These are phyloP conservation scores for Stephania cephalantha DNA, from an alignment of 164 flowering plant species.

Conservation along the genomic window DNA sequence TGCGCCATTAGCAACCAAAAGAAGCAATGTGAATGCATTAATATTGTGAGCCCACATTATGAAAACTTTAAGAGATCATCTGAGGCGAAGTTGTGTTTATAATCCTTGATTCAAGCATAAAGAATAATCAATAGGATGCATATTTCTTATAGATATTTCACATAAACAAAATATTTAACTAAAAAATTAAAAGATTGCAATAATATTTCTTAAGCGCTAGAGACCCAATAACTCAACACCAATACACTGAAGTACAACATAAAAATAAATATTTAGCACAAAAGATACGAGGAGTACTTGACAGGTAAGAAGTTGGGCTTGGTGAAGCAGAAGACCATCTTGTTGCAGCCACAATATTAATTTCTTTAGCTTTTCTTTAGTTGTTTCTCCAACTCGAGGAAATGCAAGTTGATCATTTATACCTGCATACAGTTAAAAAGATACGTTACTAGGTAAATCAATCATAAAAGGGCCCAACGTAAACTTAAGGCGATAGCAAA, in stretches of 20 bases:
- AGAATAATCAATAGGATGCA: too few species aligned
- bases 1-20: too few species aligned
- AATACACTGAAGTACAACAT: neutral
- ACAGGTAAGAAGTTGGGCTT: conserved; percentile 14
- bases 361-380: conserved; percentile 59
- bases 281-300: conserved; percentile 24
- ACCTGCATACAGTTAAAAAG: conserved; percentile 22
- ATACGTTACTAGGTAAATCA: neutral
- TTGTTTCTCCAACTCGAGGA: conserved; percentile 33
- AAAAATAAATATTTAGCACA: neutral
- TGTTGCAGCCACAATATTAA: conserved; percentile 53
- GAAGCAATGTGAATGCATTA: too few species aligned
- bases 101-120: too few species aligned
- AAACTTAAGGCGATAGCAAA: neutral
- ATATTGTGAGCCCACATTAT: too few species aligned
- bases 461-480: neutral
- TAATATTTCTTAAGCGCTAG: neutral
- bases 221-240: neutral
- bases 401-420: conserved; percentile 33
- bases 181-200: neutral
- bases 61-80: too few species aligned
- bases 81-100: too few species aligned
- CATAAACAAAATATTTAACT: neutral
- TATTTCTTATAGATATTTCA: too few species aligned
- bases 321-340: conserved; percentile 21